A percentile compares a stretch with the other conserved stretches of the same genome.
Conservation (phyloP, 164 flowering plant genomes). For the Taxillus chinensis region DNA sequence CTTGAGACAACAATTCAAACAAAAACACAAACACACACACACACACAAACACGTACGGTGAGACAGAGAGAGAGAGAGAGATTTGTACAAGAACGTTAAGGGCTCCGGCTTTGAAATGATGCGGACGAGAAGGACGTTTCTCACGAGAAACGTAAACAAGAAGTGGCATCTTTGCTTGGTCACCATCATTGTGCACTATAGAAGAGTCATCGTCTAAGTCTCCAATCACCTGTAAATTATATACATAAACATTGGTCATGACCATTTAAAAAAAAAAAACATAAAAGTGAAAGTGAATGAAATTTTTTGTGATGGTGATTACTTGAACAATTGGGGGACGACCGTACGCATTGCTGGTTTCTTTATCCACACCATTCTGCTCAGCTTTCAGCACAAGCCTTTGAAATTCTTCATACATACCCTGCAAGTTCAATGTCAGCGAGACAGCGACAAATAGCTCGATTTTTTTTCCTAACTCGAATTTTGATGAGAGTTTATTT, state of each 20-base stretch:
- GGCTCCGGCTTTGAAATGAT: conserved; percentile 25
- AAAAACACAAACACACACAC: too few relatives aligned
- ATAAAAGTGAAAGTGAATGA: too few relatives aligned
- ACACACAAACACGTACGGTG: too few relatives aligned
- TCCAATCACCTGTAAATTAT: neutral
- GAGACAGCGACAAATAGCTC: too few relatives aligned
- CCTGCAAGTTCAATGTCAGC: conserved; percentile 11
- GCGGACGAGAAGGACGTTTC: conserved; percentile 11
- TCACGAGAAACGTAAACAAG: conserved; percentile 20
- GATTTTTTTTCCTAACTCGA: too few relatives aligned
- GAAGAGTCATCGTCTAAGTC: too few relatives aligned
- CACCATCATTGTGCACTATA: neutral
- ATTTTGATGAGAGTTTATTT: too few relatives aligned
- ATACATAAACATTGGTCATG: too few relatives aligned
- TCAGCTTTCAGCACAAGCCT: conserved; percentile 10
- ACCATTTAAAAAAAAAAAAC: too few relatives aligned
- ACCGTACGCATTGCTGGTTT: neutral
- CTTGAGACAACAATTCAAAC: neutral
- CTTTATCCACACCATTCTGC: neutral
- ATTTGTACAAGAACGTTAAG: conserved; percentile 17
- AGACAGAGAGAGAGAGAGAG: neutral
- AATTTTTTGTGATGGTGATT: too few relatives aligned
- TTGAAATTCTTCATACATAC: conserved; percentile 23
- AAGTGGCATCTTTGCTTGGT: conserved; percentile 10
- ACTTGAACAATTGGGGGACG: neutral